A percentile compares a stretch with the other conserved stretches of the same genome.
These are phyloP conservation scores for Euphorbia peplus DNA, from an alignment of 345 rosid genomes.

Conservation along the genomic window DNA sequence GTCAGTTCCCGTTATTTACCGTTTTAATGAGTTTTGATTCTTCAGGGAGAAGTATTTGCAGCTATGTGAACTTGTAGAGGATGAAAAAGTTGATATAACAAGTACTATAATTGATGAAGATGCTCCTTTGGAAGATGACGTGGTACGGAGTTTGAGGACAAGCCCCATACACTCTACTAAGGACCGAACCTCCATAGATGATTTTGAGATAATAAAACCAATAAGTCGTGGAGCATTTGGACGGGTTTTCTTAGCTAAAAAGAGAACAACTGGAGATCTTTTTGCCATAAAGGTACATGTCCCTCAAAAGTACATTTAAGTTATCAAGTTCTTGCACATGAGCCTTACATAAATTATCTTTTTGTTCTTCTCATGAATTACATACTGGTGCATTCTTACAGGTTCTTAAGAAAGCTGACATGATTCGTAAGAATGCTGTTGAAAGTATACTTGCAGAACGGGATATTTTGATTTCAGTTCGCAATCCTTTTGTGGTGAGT, in stretches of 20 bases:
- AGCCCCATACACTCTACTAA: conserved; percentile 82
- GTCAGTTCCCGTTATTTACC: neutral
- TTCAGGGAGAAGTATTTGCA: conserved; percentile 96
- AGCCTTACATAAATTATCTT: neutral
- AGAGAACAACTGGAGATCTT: conserved; percentile 97
- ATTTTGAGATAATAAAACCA: conserved; percentile 98
- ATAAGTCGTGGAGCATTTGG: conserved; percentile 99
- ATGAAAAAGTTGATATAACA: conserved; percentile 82
- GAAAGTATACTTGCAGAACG: conserved; percentile 99
- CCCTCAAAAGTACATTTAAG: neutral
- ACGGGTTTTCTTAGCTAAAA: conserved; percentile 94
- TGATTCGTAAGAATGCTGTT: conserved; percentile 99
- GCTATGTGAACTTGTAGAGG: conserved; percentile 85
- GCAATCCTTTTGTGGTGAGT: conserved; percentile 99
- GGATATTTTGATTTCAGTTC: conserved; percentile 97
- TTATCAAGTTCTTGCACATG: neutral
- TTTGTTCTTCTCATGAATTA: neutral
- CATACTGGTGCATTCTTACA: conserved; percentile 29
- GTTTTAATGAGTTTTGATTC: conserved; percentile 15
- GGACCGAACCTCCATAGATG: conserved; percentile 97
- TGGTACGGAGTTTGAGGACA: conserved; percentile 89
- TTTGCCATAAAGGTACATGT: conserved; percentile 84
- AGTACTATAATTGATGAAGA: conserved; percentile 94
- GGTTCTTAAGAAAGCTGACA: conserved; percentile 99
- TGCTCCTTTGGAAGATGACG: conserved; percentile 95